Base-by-base conservation (phyloP, 2,329 filamentous ascomycete species). In the Aplosporella prunicola region DNA sequence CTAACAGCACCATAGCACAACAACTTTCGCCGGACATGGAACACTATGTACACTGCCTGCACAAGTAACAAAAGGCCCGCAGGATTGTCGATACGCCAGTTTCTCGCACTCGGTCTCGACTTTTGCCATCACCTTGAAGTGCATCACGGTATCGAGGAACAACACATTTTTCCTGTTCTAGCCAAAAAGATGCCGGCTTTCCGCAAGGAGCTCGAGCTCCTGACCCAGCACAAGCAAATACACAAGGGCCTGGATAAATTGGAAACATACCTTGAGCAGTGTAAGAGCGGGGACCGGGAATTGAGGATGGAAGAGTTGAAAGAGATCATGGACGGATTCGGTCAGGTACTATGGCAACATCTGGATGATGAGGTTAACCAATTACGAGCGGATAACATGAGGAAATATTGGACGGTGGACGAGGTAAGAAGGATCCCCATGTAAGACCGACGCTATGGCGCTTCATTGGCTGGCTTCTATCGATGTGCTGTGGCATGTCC, bases 121-220 rank as follows among this genome's bases (percentile, higher is more conserved):
- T 86, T 94, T 56, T 71, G 74, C 47, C 68, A 70, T 11, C 72
- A 81, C 41, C 74, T 94, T n/a, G 72, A 75, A 8, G 61, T 74
- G 40, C 87, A 94, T 62, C 88, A 94, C 64, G 66, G 64, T 40
- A 89, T 93, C 51, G 88, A 94, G 58, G 87, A 95, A 60, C 62
- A 67, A 20, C 75, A 86, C 56, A 68, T 94, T 26, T 94, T 93
- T 58, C 88, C 87, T 1, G 53, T 79, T 1, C 71, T 94, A 2
- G 85, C 82, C 9, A 66, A 65, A 48, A 78, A 76, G 47, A 93
- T 93, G 85, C 78, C 82, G 5, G 79, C 82, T 46, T 93, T 93
- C 54, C 66, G 67, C 43, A 66, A 63, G 45, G 69, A 72, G n/a
- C 68, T 79, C 10, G 72, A 81, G 51, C 62, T 91, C 31, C 58